phyloP scores from a whole-genome alignment of 768 basidiomycete genomes.

The Xanthoconium stramineum region DNA sequence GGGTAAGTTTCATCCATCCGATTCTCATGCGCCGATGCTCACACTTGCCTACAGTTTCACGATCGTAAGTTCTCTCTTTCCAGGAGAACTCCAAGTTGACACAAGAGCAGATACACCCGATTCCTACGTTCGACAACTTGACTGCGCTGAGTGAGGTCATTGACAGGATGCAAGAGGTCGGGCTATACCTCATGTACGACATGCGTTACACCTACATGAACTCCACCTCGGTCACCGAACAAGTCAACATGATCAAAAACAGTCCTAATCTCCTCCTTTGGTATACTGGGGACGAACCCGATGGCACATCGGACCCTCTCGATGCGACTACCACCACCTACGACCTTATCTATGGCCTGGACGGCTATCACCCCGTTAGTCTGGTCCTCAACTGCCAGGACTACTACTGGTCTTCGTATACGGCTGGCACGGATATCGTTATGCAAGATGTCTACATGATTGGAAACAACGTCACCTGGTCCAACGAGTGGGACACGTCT shows the following conservation, averaged over 20 bases:
- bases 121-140: conserved; percentile 62
- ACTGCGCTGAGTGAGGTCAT: conserved; percentile 56
- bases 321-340: conserved; percentile 49
- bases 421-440: conserved; percentile 64
- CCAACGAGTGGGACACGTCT: conserved; percentile 54
- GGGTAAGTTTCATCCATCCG: conserved; percentile 16
- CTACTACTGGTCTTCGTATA: conserved; percentile 58
- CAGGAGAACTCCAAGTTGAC: not conserved
- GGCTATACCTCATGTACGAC: conserved; percentile 77
- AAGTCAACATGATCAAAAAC: conserved; percentile 67
- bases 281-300: conserved; percentile 76
- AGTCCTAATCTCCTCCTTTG: conserved; percentile 67
- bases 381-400: conserved; percentile 65
- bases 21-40: not conserved
- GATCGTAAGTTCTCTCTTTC: conserved; percentile 30
- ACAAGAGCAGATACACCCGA: conserved; percentile 54
- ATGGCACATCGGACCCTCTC: conserved; percentile 66
- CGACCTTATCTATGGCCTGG: conserved; percentile 56
- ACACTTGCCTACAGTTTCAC: conserved; percentile 9
- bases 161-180: conserved; percentile 69
- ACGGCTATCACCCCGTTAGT: conserved; percentile 66
- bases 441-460: conserved; percentile 58
- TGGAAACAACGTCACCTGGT: conserved; percentile 62
- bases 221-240: conserved; percentile 53
- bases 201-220: conserved; percentile 76